Base-by-base conservation (phyloP, 768 basidiomycete genomes). In the Rickenella mellea region DNA sequence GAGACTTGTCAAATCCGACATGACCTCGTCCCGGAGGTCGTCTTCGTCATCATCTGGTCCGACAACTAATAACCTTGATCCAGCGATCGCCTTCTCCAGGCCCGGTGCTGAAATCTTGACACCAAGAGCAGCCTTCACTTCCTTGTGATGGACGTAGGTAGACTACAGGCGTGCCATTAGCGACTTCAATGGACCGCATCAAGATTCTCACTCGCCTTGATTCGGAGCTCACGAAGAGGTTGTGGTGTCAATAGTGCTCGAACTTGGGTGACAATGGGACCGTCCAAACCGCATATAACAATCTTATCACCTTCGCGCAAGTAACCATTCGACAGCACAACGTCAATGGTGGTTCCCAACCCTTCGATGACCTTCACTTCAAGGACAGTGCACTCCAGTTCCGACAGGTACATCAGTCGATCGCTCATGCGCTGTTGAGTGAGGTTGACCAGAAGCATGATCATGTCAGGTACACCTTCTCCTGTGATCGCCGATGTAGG, bases 331-430 rank as follows among this genome's bases (percentile, higher is more conserved):
- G 89, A 91, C 44, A 98, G 70, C 22, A 98, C 80, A 15, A 98
- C 91, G 66, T 98, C 94, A 53, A 98, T 90, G 0, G 96, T 98
- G 22, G 93, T 98, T 24, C 96, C 96, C 38, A 98, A 70, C 54
- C 96, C 96, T 64, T 99, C 96, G 51, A 98, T 79, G 48, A 97
- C 88, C 72, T 99, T 99, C 59, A 98, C 96, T 62, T 98, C 96
- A 44, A 99, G 76, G 9, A 99, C 90, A 5, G 96, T 99, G 62
- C 94, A 97, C 65, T 97, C 92, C 32, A 98, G 71, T 56, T 96
- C 92, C 24, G 91, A 88, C 46, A 98, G 74, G 65, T 98, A 99
- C 96, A 98, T 99, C 47, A 99, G 73, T 31, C 85, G 77, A 60
- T 93, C 88, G 60, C 85, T 91, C 94, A 98, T 96, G 46, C 96